Conservation (phyloP, 2,329 filamentous ascomycete genomes). For the Diaporthe velutina region DNA sequence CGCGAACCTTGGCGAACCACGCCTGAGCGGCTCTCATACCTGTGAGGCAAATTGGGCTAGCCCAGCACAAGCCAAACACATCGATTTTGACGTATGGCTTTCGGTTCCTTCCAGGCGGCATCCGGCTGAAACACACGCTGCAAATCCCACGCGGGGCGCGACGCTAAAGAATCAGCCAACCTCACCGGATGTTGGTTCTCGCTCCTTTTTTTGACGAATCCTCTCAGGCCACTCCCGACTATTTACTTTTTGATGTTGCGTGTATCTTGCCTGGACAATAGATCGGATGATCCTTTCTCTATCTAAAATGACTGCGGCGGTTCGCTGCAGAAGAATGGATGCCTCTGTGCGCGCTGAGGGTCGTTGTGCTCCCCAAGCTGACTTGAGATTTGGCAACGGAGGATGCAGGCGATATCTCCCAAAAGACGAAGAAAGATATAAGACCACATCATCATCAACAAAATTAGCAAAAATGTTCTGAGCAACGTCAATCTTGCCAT, state of each 20-base stretch:
- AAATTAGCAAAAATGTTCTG: background rate
- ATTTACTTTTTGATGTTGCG: conserved; percentile 3
- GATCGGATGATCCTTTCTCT: conserved; percentile 4
- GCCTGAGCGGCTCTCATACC: background rate
- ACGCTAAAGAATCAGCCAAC: conserved; percentile 8
- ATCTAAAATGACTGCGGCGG: background rate
- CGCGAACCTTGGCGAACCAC: conserved; percentile 19
- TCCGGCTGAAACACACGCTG: conserved; percentile 19
- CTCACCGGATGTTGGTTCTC: background rate
- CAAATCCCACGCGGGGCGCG: conserved; percentile 9
- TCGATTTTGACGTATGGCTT: background rate
- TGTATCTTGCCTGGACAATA: background rate
- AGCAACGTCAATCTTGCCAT: background rate
- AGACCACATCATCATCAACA: background rate
- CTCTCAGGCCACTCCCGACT: background rate
- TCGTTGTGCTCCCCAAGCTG: background rate
- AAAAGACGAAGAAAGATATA: background rate
- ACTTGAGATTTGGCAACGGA: background rate
- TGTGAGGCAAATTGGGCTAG: background rate
- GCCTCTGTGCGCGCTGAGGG: background rate
- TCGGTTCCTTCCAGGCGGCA: conserved; percentile 21
- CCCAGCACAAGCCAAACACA: background rate
- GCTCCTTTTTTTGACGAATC: background rate
- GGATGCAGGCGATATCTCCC: background rate
- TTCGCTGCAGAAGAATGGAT: background rate